These are phyloP conservation scores for Umbelopsis isabellina DNA, from an alignment of 192 early-diverging fungal genomes.

Conservation along the genomic window DNA sequence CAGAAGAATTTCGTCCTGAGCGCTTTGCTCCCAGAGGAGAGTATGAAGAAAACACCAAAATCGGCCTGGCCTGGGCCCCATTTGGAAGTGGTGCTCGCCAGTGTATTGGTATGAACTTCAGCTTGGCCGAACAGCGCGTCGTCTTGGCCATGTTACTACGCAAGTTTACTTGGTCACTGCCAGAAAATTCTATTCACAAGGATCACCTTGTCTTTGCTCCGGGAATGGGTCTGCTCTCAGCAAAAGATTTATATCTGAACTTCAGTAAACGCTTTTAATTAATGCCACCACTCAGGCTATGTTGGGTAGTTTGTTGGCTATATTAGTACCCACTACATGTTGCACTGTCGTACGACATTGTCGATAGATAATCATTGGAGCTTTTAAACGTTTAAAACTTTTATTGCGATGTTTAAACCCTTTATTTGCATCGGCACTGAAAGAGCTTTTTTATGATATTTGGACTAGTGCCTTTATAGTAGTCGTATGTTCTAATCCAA, in stretches of 20 bases:
- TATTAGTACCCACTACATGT: no score
- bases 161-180: slow-evolving; percentile 16
- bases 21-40: slow-evolving; percentile 44
- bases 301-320: no score
- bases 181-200: slow-evolving; percentile 15
- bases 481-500: no score
- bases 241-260: slow-evolving; percentile 2
- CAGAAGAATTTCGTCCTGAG: slow-evolving; percentile 53
- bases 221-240: background rate
- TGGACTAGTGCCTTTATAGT: no score
- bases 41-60: background rate
- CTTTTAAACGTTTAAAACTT: no score
- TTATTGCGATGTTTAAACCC: no score
- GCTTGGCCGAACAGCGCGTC: slow-evolving; percentile 59
- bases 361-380: no score
- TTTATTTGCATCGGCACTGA: no score
- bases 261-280: background rate
- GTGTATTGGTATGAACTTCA: slow-evolving; percentile 69
- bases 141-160: slow-evolving; percentile 46
- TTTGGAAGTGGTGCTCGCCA: slow-evolving; percentile 63
- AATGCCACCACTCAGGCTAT: background rate
- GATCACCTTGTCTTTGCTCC: slow-evolving; percentile 1
- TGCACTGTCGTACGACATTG: no score
- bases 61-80: slow-evolving; percentile 45
- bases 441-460: no score